These are phyloP conservation scores for Tripterygium wilfordii DNA, from an alignment of 177 flowering plant genomes.

Conservation along the genomic window DNA sequence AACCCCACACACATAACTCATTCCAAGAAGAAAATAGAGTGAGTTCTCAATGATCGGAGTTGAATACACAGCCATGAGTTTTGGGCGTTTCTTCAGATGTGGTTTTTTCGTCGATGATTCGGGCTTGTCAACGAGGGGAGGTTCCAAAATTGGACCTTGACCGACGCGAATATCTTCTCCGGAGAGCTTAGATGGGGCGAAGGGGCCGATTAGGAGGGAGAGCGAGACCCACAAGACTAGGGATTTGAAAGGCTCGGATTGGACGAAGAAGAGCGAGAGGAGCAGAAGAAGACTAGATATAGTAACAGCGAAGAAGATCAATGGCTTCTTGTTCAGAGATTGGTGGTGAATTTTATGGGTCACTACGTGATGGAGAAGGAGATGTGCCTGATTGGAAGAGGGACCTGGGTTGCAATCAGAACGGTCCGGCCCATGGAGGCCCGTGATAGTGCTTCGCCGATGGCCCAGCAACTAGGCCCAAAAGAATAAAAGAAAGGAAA, in stretches of 20 bases:
- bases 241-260: conserved; percentile 41
- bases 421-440: no score
- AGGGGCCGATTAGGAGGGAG: conserved; percentile 75
- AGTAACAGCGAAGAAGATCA: conserved; percentile 16
- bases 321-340: conserved; percentile 18
- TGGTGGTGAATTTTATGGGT: conserved; percentile 8
- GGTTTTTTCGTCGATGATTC: conserved; percentile 11
- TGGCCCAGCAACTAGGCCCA: no score
- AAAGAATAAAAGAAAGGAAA: no score
- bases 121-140: conserved; percentile 14
- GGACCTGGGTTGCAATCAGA: no score
- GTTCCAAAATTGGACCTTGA: conserved; percentile 18
- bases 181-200: conserved; percentile 75
- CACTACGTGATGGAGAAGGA: not conserved
- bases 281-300: conserved; percentile 29
- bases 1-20: no score
- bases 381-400: conserved; percentile 35
- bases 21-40: no score
- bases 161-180: conserved; percentile 79
- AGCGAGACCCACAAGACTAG: conserved; percentile 1
- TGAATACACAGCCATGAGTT: not conserved
- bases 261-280: conserved; percentile 33
- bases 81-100: conserved; percentile 18
- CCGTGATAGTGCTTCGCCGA: no score
- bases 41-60: conserved; percentile 1